Percentiles rank a stretch among this genome's conserved stretches.
These are phyloP conservation scores for Oryza punctata DNA, from an alignment of 176 grass and related monocot species.

Conservation along the genomic window DNA sequence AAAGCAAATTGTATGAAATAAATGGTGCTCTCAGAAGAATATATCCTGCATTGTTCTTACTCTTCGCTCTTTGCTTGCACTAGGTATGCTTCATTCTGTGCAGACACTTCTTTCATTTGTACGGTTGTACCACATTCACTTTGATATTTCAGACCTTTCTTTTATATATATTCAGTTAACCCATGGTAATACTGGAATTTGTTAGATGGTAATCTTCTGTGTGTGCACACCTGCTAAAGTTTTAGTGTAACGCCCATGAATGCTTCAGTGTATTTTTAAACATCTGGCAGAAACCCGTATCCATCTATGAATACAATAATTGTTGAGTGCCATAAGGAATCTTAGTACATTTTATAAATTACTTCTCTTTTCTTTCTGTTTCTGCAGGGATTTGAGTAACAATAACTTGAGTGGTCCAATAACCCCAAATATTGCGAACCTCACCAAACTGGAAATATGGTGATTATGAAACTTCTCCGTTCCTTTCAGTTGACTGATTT, in stretches of 20 bases:
- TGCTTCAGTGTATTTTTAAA: no score
- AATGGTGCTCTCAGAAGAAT: background rate
- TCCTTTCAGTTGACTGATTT: background rate
- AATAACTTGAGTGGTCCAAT: slow-evolving; percentile 45
- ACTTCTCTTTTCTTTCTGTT: slow-evolving; percentile 36
- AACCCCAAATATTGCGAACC: slow-evolving; percentile 31
- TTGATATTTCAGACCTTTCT: slow-evolving; percentile 10
- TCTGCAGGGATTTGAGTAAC: slow-evolving; percentile 55
- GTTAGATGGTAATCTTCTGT: background rate
- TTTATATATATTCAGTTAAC: background rate
- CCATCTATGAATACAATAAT: no score
- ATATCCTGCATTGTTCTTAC: background rate
- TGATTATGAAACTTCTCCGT: slow-evolving; percentile 30
- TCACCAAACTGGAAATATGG: slow-evolving; percentile 52
- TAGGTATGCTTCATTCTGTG: background rate
- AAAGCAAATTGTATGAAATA: background rate
- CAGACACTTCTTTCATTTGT: background rate
- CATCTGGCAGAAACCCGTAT: no score
- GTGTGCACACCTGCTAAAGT: background rate
- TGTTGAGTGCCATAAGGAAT: no score
- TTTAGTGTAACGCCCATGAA: no score
- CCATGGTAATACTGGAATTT: background rate
- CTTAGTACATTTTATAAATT: background rate
- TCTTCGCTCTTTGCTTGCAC: background rate
- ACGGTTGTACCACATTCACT: background rate